Conservation (phyloP, 345 rosid genomes). For the Psidium friedrichsthalianum region DNA sequence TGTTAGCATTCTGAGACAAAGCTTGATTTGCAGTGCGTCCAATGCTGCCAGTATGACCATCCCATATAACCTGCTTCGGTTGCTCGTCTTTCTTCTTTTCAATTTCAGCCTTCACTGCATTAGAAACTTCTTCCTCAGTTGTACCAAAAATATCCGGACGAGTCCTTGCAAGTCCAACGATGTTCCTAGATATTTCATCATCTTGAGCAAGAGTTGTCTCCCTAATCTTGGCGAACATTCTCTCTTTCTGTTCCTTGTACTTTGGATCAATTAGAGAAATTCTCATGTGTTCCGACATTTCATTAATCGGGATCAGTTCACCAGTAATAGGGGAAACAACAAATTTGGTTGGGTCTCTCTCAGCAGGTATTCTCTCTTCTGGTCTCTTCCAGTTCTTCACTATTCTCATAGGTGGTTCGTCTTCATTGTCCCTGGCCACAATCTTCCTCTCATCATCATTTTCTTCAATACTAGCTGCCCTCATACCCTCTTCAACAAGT, state of each 20-base stretch:
- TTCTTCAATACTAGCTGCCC: conserved; percentile 54
- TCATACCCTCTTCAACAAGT: conserved; percentile 87
- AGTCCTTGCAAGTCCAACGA: conserved; percentile 73
- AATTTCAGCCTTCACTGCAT: conserved; percentile 89
- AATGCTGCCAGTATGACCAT: conserved; percentile 87
- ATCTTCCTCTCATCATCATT: conserved; percentile 26
- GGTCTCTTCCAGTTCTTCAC: conserved; percentile 96
- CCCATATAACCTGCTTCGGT: conserved; percentile 90
- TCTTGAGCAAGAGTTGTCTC: conserved; percentile 91
- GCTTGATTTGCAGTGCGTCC: conserved; percentile 92
- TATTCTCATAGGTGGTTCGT: conserved; percentile 82
- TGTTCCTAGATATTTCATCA: conserved; percentile 84
- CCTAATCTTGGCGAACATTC: conserved; percentile 89
- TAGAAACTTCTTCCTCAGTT: conserved; percentile 91
- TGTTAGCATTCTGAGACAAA: conserved; percentile 46
- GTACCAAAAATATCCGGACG: conserved; percentile 96
- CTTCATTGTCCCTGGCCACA: conserved; percentile 26
- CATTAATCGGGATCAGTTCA: conserved; percentile 75
- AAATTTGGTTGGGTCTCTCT: conserved; percentile 71
- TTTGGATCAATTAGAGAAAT: conserved; percentile 88
- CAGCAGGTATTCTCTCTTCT: conserved; percentile 69
- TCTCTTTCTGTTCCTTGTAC: conserved; percentile 89
- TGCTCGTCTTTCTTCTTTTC: conserved; percentile 93
- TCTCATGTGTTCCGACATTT: conserved; percentile 93
- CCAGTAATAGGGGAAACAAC: conserved; percentile 84